A percentile compares a stretch with the other conserved stretches of the same genome.
Conservation (phyloP, 495 filamentous ascomycete genomes). For the Neurospora tetrasperma region DNA sequence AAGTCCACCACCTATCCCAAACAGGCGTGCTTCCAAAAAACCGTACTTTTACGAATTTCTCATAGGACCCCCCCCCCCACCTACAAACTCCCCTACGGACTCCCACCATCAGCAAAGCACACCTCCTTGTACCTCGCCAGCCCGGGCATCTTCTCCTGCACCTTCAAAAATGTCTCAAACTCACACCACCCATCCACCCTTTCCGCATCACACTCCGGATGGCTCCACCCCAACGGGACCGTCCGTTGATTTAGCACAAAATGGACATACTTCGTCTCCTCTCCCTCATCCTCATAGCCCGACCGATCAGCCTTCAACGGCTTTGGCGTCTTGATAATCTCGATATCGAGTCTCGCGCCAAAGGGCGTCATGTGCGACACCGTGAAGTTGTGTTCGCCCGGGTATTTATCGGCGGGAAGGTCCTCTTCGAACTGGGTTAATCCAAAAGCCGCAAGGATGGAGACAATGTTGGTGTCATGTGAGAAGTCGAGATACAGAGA, state of each 20-base stretch:
- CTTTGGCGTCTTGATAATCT: conserved; percentile 48
- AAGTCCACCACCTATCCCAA: not conserved
- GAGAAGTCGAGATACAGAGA: conserved; percentile 72
- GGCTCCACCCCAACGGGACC: conserved; percentile 45
- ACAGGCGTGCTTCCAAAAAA: not conserved
- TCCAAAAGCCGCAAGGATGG: conserved; percentile 61
- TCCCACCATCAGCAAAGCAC: conserved; percentile 42
- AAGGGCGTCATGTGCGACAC: conserved; percentile 51
- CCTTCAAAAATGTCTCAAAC: conserved; percentile 42
- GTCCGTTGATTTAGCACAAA: conserved; percentile 57
- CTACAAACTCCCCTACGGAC: conserved; percentile 32
- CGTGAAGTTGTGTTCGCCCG: conserved; percentile 39
- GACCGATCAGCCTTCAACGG: conserved; percentile 36
- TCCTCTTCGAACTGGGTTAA: conserved; percentile 54
- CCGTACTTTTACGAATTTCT: not conserved
- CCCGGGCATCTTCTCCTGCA: conserved; percentile 34
- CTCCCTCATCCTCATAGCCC: conserved; percentile 21
- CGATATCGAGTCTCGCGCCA: conserved; percentile 51
- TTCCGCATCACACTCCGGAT: conserved; percentile 41
- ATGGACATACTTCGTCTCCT: conserved; percentile 48
- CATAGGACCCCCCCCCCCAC: conserved; percentile 18
- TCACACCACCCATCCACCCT: conserved; percentile 59
- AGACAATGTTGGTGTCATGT: conserved; percentile 73
- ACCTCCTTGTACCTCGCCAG: conserved; percentile 42
- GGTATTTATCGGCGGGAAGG: conserved; percentile 34